Evolutionary conservation across 495 filamentous ascomycete species (phyloP).

Genomic region (Penicillium manginii): DNA sequence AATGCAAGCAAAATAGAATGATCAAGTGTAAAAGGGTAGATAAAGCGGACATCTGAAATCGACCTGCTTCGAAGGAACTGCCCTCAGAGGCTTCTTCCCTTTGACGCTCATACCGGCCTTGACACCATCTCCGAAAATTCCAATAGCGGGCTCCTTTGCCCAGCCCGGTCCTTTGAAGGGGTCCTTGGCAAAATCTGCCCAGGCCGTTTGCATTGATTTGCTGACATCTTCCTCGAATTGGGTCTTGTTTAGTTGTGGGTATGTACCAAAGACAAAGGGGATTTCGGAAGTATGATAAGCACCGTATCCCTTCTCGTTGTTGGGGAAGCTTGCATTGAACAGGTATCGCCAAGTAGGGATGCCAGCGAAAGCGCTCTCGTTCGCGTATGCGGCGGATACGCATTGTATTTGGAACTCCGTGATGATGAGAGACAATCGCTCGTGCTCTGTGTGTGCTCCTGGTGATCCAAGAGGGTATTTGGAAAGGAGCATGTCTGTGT

Average conservation of each 20-base stretch:
- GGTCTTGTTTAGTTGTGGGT: slow-evolving; percentile 20
- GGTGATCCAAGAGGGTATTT: slow-evolving; percentile 7
- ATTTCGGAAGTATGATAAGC: slow-evolving; percentile 37
- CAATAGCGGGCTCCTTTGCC: slow-evolving; percentile 15
- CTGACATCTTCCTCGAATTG: slow-evolving; percentile 26
- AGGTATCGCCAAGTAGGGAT: slow-evolving; percentile 33
- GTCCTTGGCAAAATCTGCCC: slow-evolving; percentile 39
- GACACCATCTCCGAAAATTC: slow-evolving; percentile 22
- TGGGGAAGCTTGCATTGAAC: slow-evolving; percentile 41
- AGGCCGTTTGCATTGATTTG: slow-evolving; percentile 30
- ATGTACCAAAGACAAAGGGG: slow-evolving; percentile 36
- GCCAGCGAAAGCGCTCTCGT: slow-evolving; percentile 18
- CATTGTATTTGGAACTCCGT: slow-evolving; percentile 34
- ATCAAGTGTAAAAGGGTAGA: background rate
- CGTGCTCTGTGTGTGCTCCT: slow-evolving; percentile 15
- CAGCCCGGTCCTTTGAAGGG: slow-evolving; percentile 30
- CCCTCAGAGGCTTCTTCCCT: slow-evolving; percentile 17
- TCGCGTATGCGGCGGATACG: slow-evolving; percentile 22
- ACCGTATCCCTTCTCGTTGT: slow-evolving; percentile 24
- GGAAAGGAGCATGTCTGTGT: slow-evolving; percentile 4
- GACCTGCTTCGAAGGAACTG: slow-evolving; percentile 11
- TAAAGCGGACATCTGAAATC: slow-evolving; percentile 14
- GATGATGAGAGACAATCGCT: slow-evolving; percentile 25
- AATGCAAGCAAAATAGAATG: background rate
- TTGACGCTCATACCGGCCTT: slow-evolving; percentile 15